Percentiles rank a stretch among this genome's conserved stretches.
These are phyloP conservation scores for Kwoniella sp. DNA, from an alignment of 768 basidiomycete genomes.

Conservation along the genomic window DNA sequence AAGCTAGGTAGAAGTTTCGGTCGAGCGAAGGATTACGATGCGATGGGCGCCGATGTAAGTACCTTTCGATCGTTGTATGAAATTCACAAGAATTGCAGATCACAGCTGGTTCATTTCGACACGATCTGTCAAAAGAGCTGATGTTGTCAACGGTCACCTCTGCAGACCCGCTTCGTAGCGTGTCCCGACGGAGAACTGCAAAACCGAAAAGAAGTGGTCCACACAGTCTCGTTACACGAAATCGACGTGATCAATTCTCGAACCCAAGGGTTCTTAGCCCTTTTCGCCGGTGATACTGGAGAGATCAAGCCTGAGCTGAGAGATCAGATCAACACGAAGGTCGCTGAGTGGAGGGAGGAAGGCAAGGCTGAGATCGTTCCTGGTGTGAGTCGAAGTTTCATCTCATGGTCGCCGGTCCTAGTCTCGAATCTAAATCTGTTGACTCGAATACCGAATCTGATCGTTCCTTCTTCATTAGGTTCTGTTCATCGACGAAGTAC, in stretches of 20 bases:
- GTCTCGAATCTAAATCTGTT: too few relatives aligned
- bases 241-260: conserved; percentile 99
- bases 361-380: conserved; percentile 98
- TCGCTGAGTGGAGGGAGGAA: conserved; percentile 96
- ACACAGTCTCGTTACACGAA: conserved; percentile 96
- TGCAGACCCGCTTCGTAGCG: conserved; percentile 93
- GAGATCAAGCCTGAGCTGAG: conserved; percentile 97
- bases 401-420: neutral
- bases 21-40: conserved; percentile 96
- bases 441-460: too few relatives aligned
- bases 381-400: conserved; percentile 64
- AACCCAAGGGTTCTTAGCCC: conserved; percentile 95
- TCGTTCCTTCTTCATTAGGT: conserved; percentile 62
- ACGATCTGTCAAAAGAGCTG: neutral
- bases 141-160: neutral
- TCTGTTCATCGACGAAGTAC: conserved; percentile 98
- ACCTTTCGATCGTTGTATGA: neutral
- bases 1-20: conserved; percentile 96
- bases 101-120: too few relatives aligned
- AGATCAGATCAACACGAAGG: conserved; percentile 94
- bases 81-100: too few relatives aligned
- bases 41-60: conserved; percentile 96
- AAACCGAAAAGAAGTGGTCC: conserved; percentile 94
- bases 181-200: conserved; percentile 98
- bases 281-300: conserved; percentile 79